phyloP scores from a whole-genome alignment of 2,329 filamentous ascomycete species.

The Ilyonectria destructans region DNA sequence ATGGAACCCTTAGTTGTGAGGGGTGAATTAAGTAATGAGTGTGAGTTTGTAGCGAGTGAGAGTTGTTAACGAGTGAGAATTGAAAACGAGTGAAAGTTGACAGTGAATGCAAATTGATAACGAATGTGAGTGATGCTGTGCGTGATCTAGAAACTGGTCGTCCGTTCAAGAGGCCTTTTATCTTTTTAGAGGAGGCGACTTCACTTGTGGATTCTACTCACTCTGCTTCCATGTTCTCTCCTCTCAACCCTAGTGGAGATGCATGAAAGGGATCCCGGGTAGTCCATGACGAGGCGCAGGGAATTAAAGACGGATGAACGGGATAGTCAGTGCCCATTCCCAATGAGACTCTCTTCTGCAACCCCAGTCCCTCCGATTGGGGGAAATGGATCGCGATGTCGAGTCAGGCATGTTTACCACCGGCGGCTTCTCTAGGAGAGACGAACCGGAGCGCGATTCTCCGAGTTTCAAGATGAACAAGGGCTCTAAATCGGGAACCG shows the following conservation, averaged over 20 bases:
- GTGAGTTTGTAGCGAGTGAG: conserved; percentile 1
- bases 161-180: not conserved
- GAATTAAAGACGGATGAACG: conserved; percentile 2
- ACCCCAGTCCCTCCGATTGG: not conserved
- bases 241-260: not conserved
- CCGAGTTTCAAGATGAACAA: not conserved
- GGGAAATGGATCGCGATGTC: conserved; percentile 3
- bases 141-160: not conserved
- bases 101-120: conserved; percentile 7
- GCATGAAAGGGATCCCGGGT: not conserved
- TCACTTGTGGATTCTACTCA: not conserved
- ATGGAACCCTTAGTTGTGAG: conserved; percentile 2
- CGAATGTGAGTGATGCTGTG: conserved; percentile 6
- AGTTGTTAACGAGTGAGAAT: not conserved
- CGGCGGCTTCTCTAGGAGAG: not conserved
- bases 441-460: not conserved
- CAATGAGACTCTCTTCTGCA: not conserved
- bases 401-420: not conserved
- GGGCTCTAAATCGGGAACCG: not conserved
- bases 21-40: not conserved
- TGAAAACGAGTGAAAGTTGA: not conserved
- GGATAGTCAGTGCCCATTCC: not conserved
- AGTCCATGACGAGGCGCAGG: conserved; percentile 13
- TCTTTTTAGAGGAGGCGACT: not conserved
- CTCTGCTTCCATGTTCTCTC: not conserved